phyloP scores from a whole-genome alignment of 2,329 filamentous ascomycete species.

The Ophioceras dolichostomum region DNA sequence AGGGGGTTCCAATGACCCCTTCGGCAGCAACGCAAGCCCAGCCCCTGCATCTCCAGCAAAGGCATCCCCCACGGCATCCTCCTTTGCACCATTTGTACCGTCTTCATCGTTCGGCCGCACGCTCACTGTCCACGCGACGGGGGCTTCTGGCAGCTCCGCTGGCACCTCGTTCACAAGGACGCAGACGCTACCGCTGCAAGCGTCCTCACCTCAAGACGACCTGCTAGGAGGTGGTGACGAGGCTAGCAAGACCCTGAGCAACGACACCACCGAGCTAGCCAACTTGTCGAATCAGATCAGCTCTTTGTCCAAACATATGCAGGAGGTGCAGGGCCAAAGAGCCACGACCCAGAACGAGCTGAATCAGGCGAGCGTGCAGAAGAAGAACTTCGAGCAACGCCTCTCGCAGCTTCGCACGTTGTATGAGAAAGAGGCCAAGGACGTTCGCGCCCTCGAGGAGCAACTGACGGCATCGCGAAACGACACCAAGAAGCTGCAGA shows the following conservation, averaged over 20 bases:
- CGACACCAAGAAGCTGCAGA: constrained; percentile 74
- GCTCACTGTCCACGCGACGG: constrained; percentile 65
- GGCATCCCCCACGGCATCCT: constrained; percentile 31
- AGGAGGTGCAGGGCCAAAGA: constrained; percentile 78
- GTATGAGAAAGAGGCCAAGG: constrained; percentile 88
- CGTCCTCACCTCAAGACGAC: constrained; percentile 48
- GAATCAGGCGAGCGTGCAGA: constrained; percentile 70
- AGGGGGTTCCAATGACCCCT: constrained; percentile 63
- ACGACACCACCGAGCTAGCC: constrained; percentile 82
- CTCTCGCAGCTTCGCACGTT: constrained; percentile 74
- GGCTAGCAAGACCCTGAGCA: constrained; percentile 71
- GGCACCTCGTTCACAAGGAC: constrained; percentile 26
- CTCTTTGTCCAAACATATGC: constrained; percentile 84
- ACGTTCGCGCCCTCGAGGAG: constrained; percentile 74
- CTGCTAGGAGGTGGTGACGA: constrained; percentile 84
- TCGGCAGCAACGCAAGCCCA: constrained; percentile 36
- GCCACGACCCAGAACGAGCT: constrained; percentile 69
- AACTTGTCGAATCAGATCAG: constrained; percentile 95
- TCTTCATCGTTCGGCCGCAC: constrained; percentile 86
- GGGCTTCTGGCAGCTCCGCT: constrained; percentile 38
- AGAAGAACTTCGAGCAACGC: constrained; percentile 83
- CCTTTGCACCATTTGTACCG: constrained; percentile 85
- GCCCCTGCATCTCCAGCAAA: constrained; percentile 42
- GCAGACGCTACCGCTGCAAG: constrained; percentile 15
- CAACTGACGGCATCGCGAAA: constrained; percentile 63